Conservation (phyloP, 106 monocot species). For the Acorus gramineus region DNA sequence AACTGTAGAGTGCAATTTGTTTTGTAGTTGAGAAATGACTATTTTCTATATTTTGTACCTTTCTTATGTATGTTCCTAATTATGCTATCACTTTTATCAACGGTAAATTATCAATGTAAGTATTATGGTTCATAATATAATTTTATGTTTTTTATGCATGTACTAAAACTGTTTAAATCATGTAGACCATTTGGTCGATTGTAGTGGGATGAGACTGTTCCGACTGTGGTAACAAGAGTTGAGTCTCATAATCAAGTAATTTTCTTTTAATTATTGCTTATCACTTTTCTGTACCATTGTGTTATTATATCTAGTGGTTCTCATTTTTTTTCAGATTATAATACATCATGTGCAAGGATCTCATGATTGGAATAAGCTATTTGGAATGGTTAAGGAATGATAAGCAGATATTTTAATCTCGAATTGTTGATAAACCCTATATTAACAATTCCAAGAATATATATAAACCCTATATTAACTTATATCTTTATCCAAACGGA, state of each 20-base stretch:
- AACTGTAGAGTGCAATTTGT: too few species aligned
- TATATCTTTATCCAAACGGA: too few species aligned
- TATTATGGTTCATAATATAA: too few species aligned
- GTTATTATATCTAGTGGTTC: background rate
- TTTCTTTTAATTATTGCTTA: background rate
- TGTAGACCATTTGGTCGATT: constrained; percentile 62
- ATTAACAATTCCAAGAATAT: too few species aligned
- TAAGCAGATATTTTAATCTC: constrained; percentile 20
- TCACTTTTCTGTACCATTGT: background rate
- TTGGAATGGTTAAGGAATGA: constrained; percentile 61
- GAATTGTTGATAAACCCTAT: too few species aligned
- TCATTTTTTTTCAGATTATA: constrained; percentile 28
- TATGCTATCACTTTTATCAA: constrained; percentile 45
- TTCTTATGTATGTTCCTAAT: constrained; percentile 26
- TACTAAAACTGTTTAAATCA: too few species aligned
- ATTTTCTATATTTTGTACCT: background rate
- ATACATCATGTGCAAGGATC: constrained; percentile 81
- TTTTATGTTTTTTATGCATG: too few species aligned
- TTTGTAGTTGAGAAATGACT: too few species aligned
- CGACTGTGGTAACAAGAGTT: constrained; percentile 68
- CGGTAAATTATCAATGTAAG: constrained; percentile 55
- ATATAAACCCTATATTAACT: too few species aligned
- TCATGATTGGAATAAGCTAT: constrained; percentile 63
- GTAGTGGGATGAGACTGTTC: constrained; percentile 85
- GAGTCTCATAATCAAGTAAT: constrained; percentile 50